A percentile compares a stretch with the other conserved stretches of the same genome.
These are phyloP conservation scores for Piloderma croceum DNA, from an alignment of 768 basidiomycete species.

Conservation along the genomic window DNA sequence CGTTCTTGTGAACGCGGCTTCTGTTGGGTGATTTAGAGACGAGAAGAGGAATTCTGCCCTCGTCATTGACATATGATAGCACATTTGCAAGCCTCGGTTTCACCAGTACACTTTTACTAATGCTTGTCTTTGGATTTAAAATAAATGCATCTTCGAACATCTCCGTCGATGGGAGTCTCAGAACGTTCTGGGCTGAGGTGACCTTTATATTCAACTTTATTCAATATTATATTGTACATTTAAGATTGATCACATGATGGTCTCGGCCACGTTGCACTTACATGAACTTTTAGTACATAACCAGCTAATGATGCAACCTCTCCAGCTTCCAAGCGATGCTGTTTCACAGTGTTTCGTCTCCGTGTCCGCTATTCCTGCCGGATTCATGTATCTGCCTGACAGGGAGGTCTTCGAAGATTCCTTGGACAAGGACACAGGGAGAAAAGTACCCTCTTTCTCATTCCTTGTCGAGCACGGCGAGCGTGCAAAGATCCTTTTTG, in stretches of 20 bases:
- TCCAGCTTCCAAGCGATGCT: background rate
- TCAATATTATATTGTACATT: background rate
- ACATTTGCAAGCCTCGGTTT: no score
- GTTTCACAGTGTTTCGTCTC: background rate
- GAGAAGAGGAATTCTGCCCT: background rate
- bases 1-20: slow-evolving; percentile 42
- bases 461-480: background rate
- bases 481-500: no score
- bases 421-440: no score
- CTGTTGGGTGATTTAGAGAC: slow-evolving; percentile 26
- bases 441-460: background rate
- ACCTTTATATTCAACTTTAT: background rate
- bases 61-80: no score
- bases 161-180: background rate
- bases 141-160: background rate
- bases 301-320: background rate
- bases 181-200: no score
- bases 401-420: no score
- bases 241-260: background rate
- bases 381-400: background rate
- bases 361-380: background rate
- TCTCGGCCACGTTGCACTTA: background rate
- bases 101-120: background rate
- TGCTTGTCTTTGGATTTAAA: background rate
- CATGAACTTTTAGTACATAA: background rate